These are phyloP conservation scores for Eruca vesicaria DNA, from an alignment of 441 rosid genomes.

Conservation along the genomic window DNA sequence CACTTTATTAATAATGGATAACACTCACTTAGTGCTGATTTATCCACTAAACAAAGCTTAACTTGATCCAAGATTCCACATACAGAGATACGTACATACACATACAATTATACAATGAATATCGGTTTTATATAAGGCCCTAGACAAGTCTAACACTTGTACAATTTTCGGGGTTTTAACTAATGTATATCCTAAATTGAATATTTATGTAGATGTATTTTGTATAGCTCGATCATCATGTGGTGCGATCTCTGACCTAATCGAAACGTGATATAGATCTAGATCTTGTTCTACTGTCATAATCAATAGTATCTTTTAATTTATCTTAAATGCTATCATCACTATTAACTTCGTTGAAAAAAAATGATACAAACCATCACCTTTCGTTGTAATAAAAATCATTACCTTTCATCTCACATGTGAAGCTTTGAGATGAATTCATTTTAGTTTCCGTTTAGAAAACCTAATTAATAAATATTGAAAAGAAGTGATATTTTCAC, in stretches of 20 bases:
- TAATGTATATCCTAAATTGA: background rate
- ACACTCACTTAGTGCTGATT: conserved; percentile 17
- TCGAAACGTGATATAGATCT: conserved; percentile 18
- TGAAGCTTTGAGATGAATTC: background rate
- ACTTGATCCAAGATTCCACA: conserved; percentile 13
- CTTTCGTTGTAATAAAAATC: background rate
- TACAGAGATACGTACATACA: background rate
- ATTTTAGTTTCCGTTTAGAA: background rate
- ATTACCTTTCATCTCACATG: background rate
- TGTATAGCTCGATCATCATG: conserved; percentile 14
- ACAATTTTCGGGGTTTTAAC: background rate
- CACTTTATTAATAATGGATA: background rate
- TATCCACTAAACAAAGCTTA: conserved; percentile 3
- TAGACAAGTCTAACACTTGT: background rate
- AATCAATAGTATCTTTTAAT: conserved; percentile 14
- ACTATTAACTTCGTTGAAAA: background rate
- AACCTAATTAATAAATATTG: background rate
- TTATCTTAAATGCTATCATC: conserved; percentile 8
- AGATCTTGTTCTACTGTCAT: conserved; percentile 13
- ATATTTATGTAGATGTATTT: background rate
- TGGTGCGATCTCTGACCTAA: conserved; percentile 28
- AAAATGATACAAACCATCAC: background rate
- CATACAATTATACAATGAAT: background rate
- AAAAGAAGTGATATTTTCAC: background rate
- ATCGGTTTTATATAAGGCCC: background rate